Evolutionary conservation across 169 alveolate genomes (phyloP).

Genomic region (Cryptosporidium canis): DNA sequence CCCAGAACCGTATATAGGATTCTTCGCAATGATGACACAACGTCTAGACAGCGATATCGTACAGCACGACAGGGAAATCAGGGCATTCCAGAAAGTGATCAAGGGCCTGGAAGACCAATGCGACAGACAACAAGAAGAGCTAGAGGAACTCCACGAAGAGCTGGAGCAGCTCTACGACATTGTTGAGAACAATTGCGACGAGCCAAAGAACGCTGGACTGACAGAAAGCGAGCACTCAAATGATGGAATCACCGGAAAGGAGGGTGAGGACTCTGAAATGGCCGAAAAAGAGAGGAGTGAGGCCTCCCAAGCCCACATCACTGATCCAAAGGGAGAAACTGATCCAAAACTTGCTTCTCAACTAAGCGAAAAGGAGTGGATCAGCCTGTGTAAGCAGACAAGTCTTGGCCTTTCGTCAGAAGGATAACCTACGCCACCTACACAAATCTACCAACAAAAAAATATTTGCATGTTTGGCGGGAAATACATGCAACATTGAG

Average conservation of each 20-base stretch:
- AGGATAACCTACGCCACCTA: not conserved
- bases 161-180: constrained; percentile 77
- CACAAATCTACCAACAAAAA: no score
- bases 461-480: no score
- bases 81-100: constrained; percentile 71
- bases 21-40: constrained; percentile 34
- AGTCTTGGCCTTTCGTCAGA: constrained; percentile 7
- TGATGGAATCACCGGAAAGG: not conserved
- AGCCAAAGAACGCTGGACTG: not conserved
- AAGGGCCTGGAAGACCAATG: constrained; percentile 85
- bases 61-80: constrained; percentile 61
- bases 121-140: constrained; percentile 88
- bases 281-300: no score
- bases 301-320: not conserved
- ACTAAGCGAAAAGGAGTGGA: constrained; percentile 52
- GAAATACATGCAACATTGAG: no score
- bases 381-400: constrained; percentile 30
- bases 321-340: not conserved
- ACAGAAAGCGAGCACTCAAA: not conserved
- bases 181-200: not conserved
- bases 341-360: not conserved
- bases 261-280: not conserved
- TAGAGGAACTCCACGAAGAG: constrained; percentile 87
- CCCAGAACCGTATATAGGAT: constrained; percentile 69
- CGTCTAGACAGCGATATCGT: constrained; percentile 45